Evolutionary conservation across 441 rosid genomes (phyloP).

Genomic region (Rhodomyrtus psidioides): DNA sequence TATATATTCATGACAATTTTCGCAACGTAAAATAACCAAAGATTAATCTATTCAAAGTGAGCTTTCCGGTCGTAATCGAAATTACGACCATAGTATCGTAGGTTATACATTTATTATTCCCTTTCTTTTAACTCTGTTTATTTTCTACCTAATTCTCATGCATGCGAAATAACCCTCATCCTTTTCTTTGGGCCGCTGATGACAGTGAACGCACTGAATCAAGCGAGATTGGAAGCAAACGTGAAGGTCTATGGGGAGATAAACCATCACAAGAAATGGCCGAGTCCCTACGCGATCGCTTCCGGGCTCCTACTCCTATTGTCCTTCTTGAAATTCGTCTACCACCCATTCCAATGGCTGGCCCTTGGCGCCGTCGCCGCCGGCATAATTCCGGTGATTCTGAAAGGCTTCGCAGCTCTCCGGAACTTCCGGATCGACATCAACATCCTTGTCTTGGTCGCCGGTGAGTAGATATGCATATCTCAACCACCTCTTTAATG

Average conservation of each 20-base stretch:
- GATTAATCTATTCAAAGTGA: background rate
- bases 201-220: slow-evolving; percentile 73
- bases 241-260: slow-evolving; percentile 49
- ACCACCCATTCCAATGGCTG: slow-evolving; percentile 56
- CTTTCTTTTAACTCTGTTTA: background rate
- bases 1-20: too few species aligned
- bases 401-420: slow-evolving; percentile 40
- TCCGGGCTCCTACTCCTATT: slow-evolving; percentile 48
- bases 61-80: background rate
- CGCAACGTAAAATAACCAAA: too few species aligned
- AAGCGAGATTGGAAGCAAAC: slow-evolving; percentile 76
- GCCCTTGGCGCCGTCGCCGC: slow-evolving; percentile 59
- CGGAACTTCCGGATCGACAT: slow-evolving; percentile 47
- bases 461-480: slow-evolving; percentile 36
- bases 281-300: slow-evolving; percentile 62
- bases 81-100: background rate
- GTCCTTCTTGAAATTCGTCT: slow-evolving; percentile 48
- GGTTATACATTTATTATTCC: background rate
- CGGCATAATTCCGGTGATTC: slow-evolving; percentile 48
- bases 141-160: background rate
- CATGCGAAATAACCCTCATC: background rate
- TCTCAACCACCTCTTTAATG: background rate
- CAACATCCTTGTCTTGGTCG: slow-evolving; percentile 58
- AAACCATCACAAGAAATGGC: slow-evolving; percentile 63
- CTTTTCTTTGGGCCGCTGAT: background rate